Conservation (phyloP, 352 stramenopile species). For the Pythium myriotylum region DNA sequence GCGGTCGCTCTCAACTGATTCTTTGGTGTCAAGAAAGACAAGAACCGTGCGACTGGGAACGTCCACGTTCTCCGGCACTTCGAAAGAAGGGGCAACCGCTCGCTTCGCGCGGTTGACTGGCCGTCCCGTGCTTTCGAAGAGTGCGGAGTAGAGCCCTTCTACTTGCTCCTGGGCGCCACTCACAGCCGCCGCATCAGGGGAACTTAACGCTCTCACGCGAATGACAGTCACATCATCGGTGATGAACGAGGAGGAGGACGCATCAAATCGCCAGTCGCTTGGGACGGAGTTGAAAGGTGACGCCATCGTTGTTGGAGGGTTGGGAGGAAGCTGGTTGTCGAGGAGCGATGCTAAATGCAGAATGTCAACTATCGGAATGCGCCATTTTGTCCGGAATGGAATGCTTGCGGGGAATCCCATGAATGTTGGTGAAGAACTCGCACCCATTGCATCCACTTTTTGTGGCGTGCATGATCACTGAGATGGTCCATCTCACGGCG, state of each 20-base stretch:
- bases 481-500: too few species aligned
- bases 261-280: conserved; percentile 10
- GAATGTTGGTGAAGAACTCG: too few species aligned
- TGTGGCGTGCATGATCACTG: too few species aligned
- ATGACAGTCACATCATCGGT: conserved; percentile 1
- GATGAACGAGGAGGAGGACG: not conserved
- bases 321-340: too few species aligned
- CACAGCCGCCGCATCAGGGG: not conserved
- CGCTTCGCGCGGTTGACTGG: conserved; percentile 2
- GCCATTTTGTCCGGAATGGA: too few species aligned
- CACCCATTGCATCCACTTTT: too few species aligned
- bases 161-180: conserved; percentile 8
- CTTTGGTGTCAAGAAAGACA: conserved; percentile 9
- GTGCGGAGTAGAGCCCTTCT: conserved; percentile 7
- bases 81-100: conserved; percentile 1
- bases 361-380: too few species aligned
- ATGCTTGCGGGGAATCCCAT: too few species aligned
- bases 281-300: not conserved
- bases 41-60: conserved; percentile 11
- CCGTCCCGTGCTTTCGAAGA: conserved; percentile 2
- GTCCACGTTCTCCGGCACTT: not conserved
- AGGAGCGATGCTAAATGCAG: too few species aligned
- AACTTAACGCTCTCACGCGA: conserved; percentile 9
- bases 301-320: too few species aligned
- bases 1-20: not conserved